phyloP scores from a whole-genome alignment of 2,329 filamentous ascomycete species.

The Zymoseptoria ardabiliae region DNA sequence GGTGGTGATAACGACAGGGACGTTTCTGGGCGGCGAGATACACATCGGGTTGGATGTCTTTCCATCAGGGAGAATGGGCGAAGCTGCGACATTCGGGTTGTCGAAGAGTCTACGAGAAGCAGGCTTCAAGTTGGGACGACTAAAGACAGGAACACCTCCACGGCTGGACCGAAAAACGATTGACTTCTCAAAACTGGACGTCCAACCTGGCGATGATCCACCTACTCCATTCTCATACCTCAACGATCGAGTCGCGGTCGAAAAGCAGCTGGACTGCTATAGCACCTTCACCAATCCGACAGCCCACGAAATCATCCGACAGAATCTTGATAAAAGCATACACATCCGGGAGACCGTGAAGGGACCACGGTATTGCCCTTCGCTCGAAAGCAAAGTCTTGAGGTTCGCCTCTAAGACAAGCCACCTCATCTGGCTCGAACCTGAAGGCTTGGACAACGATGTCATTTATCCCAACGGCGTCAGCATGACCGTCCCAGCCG shows the following conservation, averaged over 20 bases:
- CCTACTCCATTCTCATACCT: conserved; percentile 89
- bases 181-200: conserved; percentile 63
- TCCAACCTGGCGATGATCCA: conserved; percentile 74
- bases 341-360: conserved; percentile 94
- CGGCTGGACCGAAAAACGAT: conserved; percentile 76
- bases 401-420: conserved; percentile 71
- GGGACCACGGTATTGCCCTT: conserved; percentile 91
- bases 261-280: conserved; percentile 78
- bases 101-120: conserved; percentile 85
- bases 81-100: conserved; percentile 84
- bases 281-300: conserved; percentile 78
- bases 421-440: conserved; percentile 95
- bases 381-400: conserved; percentile 87
- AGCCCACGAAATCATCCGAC: conserved; percentile 75
- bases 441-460: conserved; percentile 84
- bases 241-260: conserved; percentile 67
- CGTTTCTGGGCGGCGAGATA: conserved; percentile 91
- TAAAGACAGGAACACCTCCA: conserved; percentile 95
- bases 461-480: conserved; percentile 94
- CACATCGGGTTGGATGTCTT: conserved; percentile 79
- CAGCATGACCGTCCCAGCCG: conserved; percentile 89
- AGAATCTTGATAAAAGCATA: conserved; percentile 90
- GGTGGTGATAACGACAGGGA: conserved; percentile 93
- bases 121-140: conserved; percentile 77
- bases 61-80: conserved; percentile 85